Percentiles rank a stretch among this genome's conserved stretches.
Conservation (phyloP, 345 rosid species). For the Populus pruinosa region DNA sequence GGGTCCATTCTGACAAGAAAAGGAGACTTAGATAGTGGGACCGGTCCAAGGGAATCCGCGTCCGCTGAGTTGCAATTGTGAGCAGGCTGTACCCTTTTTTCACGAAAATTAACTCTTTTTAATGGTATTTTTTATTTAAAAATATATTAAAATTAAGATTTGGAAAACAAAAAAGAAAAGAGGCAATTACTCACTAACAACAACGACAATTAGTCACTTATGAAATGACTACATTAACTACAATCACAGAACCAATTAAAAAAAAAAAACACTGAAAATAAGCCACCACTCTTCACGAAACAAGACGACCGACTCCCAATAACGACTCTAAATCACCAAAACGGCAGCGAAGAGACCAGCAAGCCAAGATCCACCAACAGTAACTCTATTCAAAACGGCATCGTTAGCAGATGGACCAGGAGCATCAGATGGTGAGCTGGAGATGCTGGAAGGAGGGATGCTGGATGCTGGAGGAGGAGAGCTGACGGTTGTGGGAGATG, state of each 20-base stretch:
- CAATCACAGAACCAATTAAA: background rate
- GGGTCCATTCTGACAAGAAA: too few species aligned
- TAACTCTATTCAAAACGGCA: conserved; percentile 3
- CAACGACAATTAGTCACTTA: background rate
- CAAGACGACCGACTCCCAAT: background rate
- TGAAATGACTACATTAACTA: background rate
- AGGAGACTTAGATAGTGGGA: too few species aligned
- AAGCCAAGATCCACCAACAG: conserved; percentile 2
- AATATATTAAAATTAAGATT: too few species aligned
- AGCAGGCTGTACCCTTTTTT: too few species aligned
- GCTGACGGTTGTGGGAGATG: background rate
- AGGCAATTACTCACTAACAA: background rate
- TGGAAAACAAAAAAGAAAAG: too few species aligned
- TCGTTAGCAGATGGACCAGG: conserved; percentile 13
- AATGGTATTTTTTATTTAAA: too few species aligned
- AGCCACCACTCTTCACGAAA: background rate
- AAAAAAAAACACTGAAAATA: too few species aligned
- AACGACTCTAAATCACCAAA: conserved; percentile 20
- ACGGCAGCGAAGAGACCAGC: conserved; percentile 14
- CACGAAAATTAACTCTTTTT: too few species aligned
- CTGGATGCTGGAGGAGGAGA: conserved; percentile 10
- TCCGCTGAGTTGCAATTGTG: too few species aligned
- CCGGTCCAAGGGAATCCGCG: too few species aligned
- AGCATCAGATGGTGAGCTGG: conserved; percentile 17
- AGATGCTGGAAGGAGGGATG: conserved; percentile 8